Evolutionary conservation across 768 basidiomycete species (phyloP), one percentile per base, ranked within the genome.

Genomic region (Tulasnella sp.): DNA sequence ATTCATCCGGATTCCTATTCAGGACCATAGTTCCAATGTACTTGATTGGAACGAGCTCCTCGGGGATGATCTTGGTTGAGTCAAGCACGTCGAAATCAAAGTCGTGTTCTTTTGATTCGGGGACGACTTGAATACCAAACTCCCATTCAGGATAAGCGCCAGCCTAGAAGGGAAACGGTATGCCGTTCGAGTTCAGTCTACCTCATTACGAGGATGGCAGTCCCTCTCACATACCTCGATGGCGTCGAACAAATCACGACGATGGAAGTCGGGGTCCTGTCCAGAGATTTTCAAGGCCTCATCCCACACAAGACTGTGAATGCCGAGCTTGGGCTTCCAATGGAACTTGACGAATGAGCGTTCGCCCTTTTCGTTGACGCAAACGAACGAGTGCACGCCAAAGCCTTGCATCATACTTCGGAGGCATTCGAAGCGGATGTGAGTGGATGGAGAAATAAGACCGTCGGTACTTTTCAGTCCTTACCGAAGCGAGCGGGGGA

Each of bases 31-130:
- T 89, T 40, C 93, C 94, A 65, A 95, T 89, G 74, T 86, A 82
- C 75, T 90, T 83, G 16, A 95, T 82, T 0, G 94, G 92, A 0
- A 94, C 87, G 3, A 89, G 79, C 71, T 93, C 90, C 78, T 93
- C 88, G 0, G 92, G 92, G 87, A 92, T 91, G 47, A 94, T 77
- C 80, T 95, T 95, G 19, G 93, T 94, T 0, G 90, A 87, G 77
- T 95, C 93, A 68, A 95, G 85, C 35, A 95, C 87, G 77, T 94
- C 92, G 78, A 95, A 94, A 59, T 92, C 90, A 74, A 95, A 94
- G 26, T 88, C 86, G 78, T 94, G 86, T 79, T 94, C 91, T 59
- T 86, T 82, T 63, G 85, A 83, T 77, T 92, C 86, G 22, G 88
- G 82, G 59, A 96, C 86, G 52, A 83, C 78, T 77, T 93, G 91